Evolutionary conservation across 352 stramenopile genomes (phyloP).

Genomic region (Phytophthora megakarya): DNA sequence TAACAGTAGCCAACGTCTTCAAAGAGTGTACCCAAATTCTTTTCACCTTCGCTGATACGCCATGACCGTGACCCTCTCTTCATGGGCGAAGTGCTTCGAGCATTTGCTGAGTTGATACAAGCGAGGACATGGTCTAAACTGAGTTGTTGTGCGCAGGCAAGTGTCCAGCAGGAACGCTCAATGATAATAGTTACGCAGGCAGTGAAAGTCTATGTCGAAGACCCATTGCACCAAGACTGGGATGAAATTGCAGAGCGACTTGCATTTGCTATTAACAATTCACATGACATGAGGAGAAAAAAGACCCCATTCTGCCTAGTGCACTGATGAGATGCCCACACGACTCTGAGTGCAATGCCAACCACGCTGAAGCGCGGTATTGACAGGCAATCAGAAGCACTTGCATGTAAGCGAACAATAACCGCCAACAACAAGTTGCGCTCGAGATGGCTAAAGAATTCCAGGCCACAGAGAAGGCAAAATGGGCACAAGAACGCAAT

Average conservation of each 20-base stretch:
- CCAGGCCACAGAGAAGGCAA: constrained; percentile 1
- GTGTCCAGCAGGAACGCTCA: neutral
- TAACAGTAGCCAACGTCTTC: too few relatives aligned
- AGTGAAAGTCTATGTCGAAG: neutral
- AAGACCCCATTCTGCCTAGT: neutral
- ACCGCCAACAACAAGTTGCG: constrained; percentile 7
- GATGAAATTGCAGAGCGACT: constrained; percentile 2
- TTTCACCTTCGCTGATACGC: too few relatives aligned
- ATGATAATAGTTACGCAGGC: neutral
- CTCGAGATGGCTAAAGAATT: constrained; percentile 4
- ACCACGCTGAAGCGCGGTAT: neutral
- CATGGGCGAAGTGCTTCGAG: neutral
- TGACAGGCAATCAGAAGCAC: neutral
- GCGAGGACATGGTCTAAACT: neutral
- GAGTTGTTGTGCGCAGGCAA: neutral
- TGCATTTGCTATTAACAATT: neutral
- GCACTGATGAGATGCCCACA: neutral
- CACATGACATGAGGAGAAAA: neutral
- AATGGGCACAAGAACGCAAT: constrained; percentile 3
- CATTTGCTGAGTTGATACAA: neutral
- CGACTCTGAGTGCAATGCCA: too few relatives aligned
- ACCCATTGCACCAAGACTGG: constrained; percentile 3
- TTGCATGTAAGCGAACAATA: neutral
- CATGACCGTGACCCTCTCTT: too few relatives aligned
- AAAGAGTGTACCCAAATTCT: too few relatives aligned